Evolutionary conservation across 1,284 basidiomycete species (phyloP).

Genomic region (Leccinum variabile): DNA sequence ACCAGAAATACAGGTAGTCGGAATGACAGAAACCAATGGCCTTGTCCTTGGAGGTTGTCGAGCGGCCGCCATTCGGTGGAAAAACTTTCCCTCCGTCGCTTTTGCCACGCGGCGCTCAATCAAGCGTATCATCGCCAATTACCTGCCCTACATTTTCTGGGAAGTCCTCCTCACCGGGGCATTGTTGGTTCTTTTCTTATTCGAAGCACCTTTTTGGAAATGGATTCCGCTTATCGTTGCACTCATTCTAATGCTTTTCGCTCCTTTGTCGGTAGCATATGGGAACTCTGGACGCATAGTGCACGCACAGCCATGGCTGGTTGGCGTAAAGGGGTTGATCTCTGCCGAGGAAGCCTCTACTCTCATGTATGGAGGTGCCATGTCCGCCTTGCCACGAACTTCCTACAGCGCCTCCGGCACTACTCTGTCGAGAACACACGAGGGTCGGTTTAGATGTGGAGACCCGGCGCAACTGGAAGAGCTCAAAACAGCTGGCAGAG

Average conservation of each 20-base stretch:
- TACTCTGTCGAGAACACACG: slow-evolving; percentile 10
- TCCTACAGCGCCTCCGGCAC: slow-evolving; percentile 28
- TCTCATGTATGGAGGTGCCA: slow-evolving; percentile 14
- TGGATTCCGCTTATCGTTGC: background rate
- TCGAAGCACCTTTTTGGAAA: too few relatives aligned
- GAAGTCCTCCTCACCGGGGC: slow-evolving; percentile 3
- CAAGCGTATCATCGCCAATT: slow-evolving; percentile 16
- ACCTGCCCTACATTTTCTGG: slow-evolving; percentile 15
- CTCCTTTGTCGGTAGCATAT: slow-evolving; percentile 23
- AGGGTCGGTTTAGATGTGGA: slow-evolving; percentile 21
- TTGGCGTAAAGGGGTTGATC: slow-evolving; percentile 29
- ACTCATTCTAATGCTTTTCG: slow-evolving; percentile 20
- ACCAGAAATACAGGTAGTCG: slow-evolving; percentile 27
- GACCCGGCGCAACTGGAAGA: slow-evolving; percentile 13
- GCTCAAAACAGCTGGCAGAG: background rate
- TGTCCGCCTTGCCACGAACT: slow-evolving; percentile 15
- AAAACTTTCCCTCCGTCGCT: slow-evolving; percentile 25
- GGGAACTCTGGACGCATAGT: slow-evolving; percentile 25
- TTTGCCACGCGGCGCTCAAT: slow-evolving; percentile 21
- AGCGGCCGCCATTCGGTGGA: slow-evolving; percentile 29
- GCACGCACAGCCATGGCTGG: slow-evolving; percentile 26
- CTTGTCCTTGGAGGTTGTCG: slow-evolving; percentile 33
- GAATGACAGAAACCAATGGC: slow-evolving; percentile 22
- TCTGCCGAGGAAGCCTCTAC: slow-evolving; percentile 26
- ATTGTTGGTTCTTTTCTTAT: background rate